phyloP scores from a whole-genome alignment of 495 filamentous ascomycete species.

The Immersiella caudata region DNA sequence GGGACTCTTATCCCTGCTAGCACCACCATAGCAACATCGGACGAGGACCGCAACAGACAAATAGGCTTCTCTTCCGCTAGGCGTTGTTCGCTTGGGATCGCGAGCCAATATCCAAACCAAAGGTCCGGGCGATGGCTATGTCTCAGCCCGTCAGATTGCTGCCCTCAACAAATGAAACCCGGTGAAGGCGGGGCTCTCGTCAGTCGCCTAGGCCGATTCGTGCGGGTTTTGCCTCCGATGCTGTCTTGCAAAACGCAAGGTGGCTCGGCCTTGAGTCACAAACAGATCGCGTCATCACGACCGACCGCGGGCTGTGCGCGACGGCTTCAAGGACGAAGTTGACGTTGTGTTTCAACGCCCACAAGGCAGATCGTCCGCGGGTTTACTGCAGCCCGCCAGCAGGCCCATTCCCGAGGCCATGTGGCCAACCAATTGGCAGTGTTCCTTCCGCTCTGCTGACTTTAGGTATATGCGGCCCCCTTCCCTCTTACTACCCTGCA shows the following conservation, averaged over 20 bases:
- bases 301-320: not conserved
- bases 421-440: constrained; percentile 37
- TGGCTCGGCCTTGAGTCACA: not conserved
- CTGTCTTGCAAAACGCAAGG: constrained; percentile 1
- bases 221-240: not conserved
- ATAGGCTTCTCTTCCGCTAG: constrained; percentile 8
- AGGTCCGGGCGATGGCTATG: constrained; percentile 1
- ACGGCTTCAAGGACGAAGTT: constrained; percentile 1
- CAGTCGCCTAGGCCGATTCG: constrained; percentile 2
- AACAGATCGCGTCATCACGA: not conserved
- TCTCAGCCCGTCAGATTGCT: constrained; percentile 16
- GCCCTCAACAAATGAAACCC: not conserved
- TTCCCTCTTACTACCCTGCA: constrained; percentile 32
- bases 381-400: constrained; percentile 31
- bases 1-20: not conserved
- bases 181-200: not conserved
- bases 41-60: not conserved
- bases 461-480: constrained; percentile 36
- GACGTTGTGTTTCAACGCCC: constrained; percentile 26
- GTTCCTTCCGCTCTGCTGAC: constrained; percentile 37
- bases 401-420: constrained; percentile 18
- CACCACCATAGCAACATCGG: not conserved
- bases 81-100: not conserved
- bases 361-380: constrained; percentile 29
- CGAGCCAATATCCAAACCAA: not conserved